These are phyloP conservation scores for Beauveria varroae DNA, from an alignment of 2,329 filamentous ascomycete genomes.

Conservation along the genomic window DNA sequence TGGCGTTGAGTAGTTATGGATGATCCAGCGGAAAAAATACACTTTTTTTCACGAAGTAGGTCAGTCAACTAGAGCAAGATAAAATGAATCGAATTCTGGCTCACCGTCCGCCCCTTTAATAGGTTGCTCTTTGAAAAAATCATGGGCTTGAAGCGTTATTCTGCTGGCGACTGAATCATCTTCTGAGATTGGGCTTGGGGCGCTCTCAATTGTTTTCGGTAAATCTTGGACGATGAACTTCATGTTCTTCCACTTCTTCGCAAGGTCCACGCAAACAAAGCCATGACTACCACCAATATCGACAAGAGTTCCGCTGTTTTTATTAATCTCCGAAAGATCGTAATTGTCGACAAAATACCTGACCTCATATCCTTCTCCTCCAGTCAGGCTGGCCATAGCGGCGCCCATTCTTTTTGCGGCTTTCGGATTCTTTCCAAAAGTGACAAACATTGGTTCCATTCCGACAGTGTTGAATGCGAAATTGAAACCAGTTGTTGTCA, in stretches of 20 bases:
- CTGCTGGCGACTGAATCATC: slow-evolving; percentile 31
- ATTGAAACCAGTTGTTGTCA: slow-evolving; percentile 43
- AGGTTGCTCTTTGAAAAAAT: slow-evolving; percentile 51
- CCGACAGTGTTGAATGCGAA: slow-evolving; percentile 42
- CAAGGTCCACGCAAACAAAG: slow-evolving; percentile 48
- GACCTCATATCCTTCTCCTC: slow-evolving; percentile 49
- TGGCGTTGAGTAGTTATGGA: slow-evolving; percentile 54
- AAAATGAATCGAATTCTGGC: slow-evolving; percentile 4
- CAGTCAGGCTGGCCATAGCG: slow-evolving; percentile 48
- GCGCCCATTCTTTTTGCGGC: slow-evolving; percentile 44
- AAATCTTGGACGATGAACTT: slow-evolving; percentile 51
- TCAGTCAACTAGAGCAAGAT: neutral
- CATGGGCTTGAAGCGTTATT: slow-evolving; percentile 40
- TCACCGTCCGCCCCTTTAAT: slow-evolving; percentile 44
- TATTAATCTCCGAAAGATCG: slow-evolving; percentile 42
- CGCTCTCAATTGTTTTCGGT: slow-evolving; percentile 38
- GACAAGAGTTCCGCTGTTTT: slow-evolving; percentile 40
- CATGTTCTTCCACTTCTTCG: slow-evolving; percentile 40
- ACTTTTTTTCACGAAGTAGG: slow-evolving; percentile 24
- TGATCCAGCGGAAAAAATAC: slow-evolving; percentile 52
- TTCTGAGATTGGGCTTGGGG: slow-evolving; percentile 34
- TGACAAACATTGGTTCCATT: slow-evolving; percentile 46
- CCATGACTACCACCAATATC: slow-evolving; percentile 54
- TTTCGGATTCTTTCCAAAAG: slow-evolving; percentile 39
- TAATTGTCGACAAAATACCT: slow-evolving; percentile 45